These are phyloP conservation scores for Paragyromitra xinjiangensis DNA, from an alignment of 495 filamentous ascomycete genomes.

Conservation along the genomic window DNA sequence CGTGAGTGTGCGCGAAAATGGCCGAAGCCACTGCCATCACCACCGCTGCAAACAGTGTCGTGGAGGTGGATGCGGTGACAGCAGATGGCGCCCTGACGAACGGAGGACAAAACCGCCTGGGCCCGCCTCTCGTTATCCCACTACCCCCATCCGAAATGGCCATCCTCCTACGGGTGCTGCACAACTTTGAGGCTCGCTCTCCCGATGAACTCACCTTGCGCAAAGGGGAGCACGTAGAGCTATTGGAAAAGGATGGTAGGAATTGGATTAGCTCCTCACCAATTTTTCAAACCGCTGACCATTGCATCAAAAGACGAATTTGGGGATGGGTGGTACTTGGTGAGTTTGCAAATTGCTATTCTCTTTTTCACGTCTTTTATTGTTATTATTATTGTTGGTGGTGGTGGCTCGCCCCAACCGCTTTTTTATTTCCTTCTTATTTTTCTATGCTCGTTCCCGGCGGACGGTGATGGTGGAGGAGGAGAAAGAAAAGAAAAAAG, in stretches of 20 bases:
- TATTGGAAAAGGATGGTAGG: constrained; percentile 75
- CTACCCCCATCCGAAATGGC: constrained; percentile 22
- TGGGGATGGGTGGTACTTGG: constrained; percentile 96
- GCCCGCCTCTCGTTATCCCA: constrained; percentile 44
- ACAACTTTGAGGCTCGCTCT: constrained; percentile 90
- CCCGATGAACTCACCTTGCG: constrained; percentile 88
- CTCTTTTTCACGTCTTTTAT: background rate
- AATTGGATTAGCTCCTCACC: constrained; percentile 52
- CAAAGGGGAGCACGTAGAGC: constrained; percentile 87
- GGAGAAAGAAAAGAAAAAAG: constrained; percentile 27
- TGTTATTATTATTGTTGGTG: constrained; percentile 18
- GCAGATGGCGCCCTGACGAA: constrained; percentile 36
- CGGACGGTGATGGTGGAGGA: constrained; percentile 1
- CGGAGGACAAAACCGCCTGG: constrained; percentile 37
- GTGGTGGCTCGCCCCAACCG: background rate
- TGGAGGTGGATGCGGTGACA: constrained; percentile 27
- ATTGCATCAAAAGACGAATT: constrained; percentile 75
- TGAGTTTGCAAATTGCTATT: constrained; percentile 61
- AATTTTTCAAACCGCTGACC: constrained; percentile 55
- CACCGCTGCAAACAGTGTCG: constrained; percentile 4
- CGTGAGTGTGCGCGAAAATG: constrained; percentile 19
- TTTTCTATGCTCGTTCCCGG: constrained; percentile 16
- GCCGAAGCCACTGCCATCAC: constrained; percentile 11
- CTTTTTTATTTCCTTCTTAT: constrained; percentile 14
- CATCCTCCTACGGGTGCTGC: constrained; percentile 54